phyloP scores from a whole-genome alignment of 2,329 filamentous ascomycete species.

The Colletotrichum coccodes region DNA sequence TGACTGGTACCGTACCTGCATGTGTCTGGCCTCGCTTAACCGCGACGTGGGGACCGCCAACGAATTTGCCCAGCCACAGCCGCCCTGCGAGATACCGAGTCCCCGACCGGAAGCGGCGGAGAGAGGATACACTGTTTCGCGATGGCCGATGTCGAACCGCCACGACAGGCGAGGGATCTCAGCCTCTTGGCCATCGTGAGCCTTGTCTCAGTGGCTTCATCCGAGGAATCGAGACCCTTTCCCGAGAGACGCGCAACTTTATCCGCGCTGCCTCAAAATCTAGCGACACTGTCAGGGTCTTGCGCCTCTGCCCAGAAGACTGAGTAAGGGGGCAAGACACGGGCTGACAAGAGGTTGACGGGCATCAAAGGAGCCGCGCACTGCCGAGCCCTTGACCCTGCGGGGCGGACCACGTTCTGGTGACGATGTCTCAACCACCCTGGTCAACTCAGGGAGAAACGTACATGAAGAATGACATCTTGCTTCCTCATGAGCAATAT shows the following conservation, averaged over 20 bases:
- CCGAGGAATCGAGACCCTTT: conserved; percentile 12
- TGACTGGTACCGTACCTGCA: conserved; percentile 7
- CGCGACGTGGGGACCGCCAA: conserved; percentile 10
- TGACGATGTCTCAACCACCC: conserved; percentile 19
- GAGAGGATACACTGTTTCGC: neutral
- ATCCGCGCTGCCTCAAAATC: neutral
- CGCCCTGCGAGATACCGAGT: conserved; percentile 5
- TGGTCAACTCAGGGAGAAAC: neutral
- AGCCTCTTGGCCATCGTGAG: neutral
- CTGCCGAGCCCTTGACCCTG: neutral
- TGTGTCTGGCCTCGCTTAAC: conserved; percentile 8
- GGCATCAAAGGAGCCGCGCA: neutral
- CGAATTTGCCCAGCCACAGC: conserved; percentile 9
- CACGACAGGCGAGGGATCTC: neutral
- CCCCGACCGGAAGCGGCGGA: conserved; percentile 13
- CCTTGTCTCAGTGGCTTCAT: conserved; percentile 19
- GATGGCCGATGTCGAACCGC: conserved; percentile 6
- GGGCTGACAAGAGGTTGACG: neutral
- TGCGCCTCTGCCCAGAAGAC: neutral
- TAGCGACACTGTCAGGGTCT: conserved; percentile 12
- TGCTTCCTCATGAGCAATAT: conserved; percentile 14
- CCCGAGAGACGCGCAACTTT: neutral
- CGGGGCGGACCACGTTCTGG: conserved; percentile 9
- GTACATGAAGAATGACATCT: neutral
- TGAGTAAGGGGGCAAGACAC: conserved; percentile 21